Evolutionary conservation across 1,139 yeast species (phyloP).

Genomic region (Saccharomyces uvarum): DNA sequence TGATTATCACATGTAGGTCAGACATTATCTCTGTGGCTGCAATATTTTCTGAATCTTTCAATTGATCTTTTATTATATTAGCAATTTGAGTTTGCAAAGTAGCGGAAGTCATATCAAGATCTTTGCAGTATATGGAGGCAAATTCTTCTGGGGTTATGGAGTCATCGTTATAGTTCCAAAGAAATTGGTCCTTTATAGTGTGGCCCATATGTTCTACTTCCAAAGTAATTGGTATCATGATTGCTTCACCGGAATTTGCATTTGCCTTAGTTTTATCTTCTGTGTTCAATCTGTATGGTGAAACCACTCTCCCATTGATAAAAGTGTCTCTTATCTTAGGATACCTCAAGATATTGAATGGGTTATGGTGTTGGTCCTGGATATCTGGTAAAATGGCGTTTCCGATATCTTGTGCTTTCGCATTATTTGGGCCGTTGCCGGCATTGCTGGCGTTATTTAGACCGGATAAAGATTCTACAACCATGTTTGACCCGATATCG

Average conservation of each 20-base stretch:
- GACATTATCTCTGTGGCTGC: constrained; percentile 55
- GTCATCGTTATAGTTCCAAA: constrained; percentile 84
- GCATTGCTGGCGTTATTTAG: not conserved
- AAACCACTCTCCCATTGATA: constrained; percentile 28
- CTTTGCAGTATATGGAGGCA: constrained; percentile 71
- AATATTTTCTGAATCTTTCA: constrained; percentile 63
- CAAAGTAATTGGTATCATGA: constrained; percentile 72
- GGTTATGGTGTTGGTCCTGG: constrained; percentile 24
- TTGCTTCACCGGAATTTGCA: constrained; percentile 21
- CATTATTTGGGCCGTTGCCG: not conserved
- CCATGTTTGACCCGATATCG: not conserved
- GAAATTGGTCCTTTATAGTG: constrained; percentile 68
- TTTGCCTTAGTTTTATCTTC: constrained; percentile 4
- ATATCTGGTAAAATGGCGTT: constrained; percentile 28
- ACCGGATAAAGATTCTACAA: not conserved
- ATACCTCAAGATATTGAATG: constrained; percentile 27
- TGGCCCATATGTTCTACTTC: constrained; percentile 60
- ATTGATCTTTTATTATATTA: constrained; percentile 66
- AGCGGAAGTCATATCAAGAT: constrained; percentile 53
- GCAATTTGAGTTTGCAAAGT: constrained; percentile 57
- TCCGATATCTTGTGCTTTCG: constrained; percentile 11
- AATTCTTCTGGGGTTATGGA: constrained; percentile 77
- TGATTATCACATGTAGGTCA: constrained; percentile 68
- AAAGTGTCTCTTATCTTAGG: constrained; percentile 31
- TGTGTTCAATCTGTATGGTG: constrained; percentile 26